Base-by-base conservation (phyloP, 2,329 filamentous ascomycete species). In the Aquanectria penicillioides region DNA sequence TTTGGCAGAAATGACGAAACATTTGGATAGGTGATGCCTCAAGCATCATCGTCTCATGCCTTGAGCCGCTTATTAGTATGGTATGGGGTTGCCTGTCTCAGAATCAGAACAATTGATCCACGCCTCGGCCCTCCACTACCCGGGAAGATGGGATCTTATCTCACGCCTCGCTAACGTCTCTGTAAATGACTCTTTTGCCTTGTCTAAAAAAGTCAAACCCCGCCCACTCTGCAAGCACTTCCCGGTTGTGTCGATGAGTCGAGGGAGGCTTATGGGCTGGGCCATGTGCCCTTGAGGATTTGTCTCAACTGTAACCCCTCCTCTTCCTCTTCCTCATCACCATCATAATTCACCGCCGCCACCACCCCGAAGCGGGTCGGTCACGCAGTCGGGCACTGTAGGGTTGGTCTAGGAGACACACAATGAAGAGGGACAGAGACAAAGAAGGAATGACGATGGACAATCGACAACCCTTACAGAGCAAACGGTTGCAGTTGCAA, bases 221-320 rank as follows among this genome's bases (percentile, higher is more conserved):
- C n/a, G n/a, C n/a, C n/a, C n/a, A n/a, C n/a, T n/a, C 26, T 46
- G 41, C 41, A 46, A 20, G 41, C 7, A 41, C 22, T 15, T n/a
- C 5, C 26, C 18, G 13, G n/a, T 8, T n/a, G 23, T 28, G 7
- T 31, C 40, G 11, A n/a, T 7, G 17, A 46, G 25, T 18, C 26
- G 29, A 46, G 41, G 41, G 26, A 22, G 40, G 31, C 23, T 23
- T n/a, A 46, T 37, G 25, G 31, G 23, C 31, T 53, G 26, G 22
- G 28, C 52, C 52, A 49, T 54, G 50, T 46, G 31, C 34, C 40
- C 33, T 53, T 36, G 40, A 37, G 31, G 28, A 26, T 25, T 36
- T 41, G 52, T 49, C 44, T 56, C 28, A 44, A 56, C 29, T 56
- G 44, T 37, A 49, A 49, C 53, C 53, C 44, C 52, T 36, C 43